Evolutionary conservation across 2,329 filamentous ascomycete genomes (phyloP), one percentile per base, ranked within the genome.

Genomic region (Sporothrix brunneoviolacea): DNA sequence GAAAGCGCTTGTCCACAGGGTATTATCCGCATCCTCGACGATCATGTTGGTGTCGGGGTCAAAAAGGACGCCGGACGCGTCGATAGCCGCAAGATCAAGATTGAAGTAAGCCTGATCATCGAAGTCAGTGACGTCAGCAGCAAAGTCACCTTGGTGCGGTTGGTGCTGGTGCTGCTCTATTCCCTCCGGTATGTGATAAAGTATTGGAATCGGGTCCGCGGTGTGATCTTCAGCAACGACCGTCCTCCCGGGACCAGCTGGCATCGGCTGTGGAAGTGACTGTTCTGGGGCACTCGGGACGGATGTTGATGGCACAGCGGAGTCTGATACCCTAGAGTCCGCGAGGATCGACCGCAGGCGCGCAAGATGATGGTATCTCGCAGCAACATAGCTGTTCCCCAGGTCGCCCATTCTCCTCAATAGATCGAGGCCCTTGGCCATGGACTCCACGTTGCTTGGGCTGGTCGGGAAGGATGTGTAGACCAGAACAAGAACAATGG

Each of bases 401-500:
- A 71, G 68, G 41, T 76, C 70, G 12, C 73, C 73, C 73, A 79
- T 79, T 28, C 65, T 64, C 8, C 64, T 65, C 5, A 79, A 66
- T 24, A 79, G 65, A 8, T 65, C 64, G 8, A 80, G 63, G 1
- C 72, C 74, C 15, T 66, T 68, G n/a, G 73, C 54, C 57, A 61
- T 57, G 61, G 13, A 70, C 67, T 33, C 64, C 64, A 22, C 73
- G 56, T 72, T 74, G 19, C 63, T 59, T 7, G 67, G 58, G 45
- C 71, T 68, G 24, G 64, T 59, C 0, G 75, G 75, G 51, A 80
- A 77, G 2, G 75, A 70, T 9, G 72, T 70, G 58, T 75, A 76
- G 18, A 76, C 71, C 70, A 79, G 76, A 21, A 79, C 71, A 5
- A 80, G 68, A 2, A 79, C 67, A 10, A 79, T 69, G 10, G 74